Percentiles rank a stretch among this genome's conserved stretches.
Evolutionary conservation across 2,329 filamentous ascomycete species (phyloP).

Genomic region (Fusarium hostae): DNA sequence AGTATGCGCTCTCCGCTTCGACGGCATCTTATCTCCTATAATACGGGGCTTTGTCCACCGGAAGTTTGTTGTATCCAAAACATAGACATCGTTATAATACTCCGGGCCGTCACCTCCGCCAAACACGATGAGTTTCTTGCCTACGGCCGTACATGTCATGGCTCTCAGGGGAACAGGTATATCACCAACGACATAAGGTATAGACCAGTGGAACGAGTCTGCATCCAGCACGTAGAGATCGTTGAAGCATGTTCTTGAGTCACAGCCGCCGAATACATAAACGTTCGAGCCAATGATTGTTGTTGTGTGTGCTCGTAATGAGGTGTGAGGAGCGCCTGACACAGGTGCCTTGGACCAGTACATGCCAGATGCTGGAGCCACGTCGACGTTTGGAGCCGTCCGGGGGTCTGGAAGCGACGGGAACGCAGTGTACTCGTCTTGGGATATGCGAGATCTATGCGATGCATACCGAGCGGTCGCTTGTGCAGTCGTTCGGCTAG

Average conservation of each 20-base stretch:
- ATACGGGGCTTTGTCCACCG: slow-evolving; percentile 73
- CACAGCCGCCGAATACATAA: slow-evolving; percentile 76
- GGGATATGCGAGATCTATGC: slow-evolving; percentile 44
- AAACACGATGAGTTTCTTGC: slow-evolving; percentile 76
- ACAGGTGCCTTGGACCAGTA: slow-evolving; percentile 75
- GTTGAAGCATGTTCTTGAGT: slow-evolving; percentile 74
- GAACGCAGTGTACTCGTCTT: slow-evolving; percentile 60
- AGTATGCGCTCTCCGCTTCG: slow-evolving; percentile 73
- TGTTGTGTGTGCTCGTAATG: slow-evolving; percentile 73
- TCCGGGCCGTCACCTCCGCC: slow-evolving; percentile 76
- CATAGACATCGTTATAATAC: slow-evolving; percentile 78
- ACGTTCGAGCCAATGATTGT: slow-evolving; percentile 74
- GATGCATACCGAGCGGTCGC: slow-evolving; percentile 28
- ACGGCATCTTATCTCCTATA: slow-evolving; percentile 67
- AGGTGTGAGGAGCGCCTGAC: slow-evolving; percentile 70
- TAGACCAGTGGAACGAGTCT: slow-evolving; percentile 76
- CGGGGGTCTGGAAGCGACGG: slow-evolving; percentile 67
- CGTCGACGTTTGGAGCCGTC: slow-evolving; percentile 68
- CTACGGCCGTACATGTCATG: slow-evolving; percentile 78
- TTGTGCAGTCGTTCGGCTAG: slow-evolving; percentile 46
- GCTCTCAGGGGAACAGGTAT: slow-evolving; percentile 72
- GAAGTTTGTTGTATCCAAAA: slow-evolving; percentile 76
- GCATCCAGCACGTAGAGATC: slow-evolving; percentile 76
- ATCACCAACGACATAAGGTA: slow-evolving; percentile 72
- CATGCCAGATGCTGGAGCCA: slow-evolving; percentile 75